phyloP scores from a whole-genome alignment of 2,329 filamentous ascomycete genomes.

The Cercospora sp. region DNA sequence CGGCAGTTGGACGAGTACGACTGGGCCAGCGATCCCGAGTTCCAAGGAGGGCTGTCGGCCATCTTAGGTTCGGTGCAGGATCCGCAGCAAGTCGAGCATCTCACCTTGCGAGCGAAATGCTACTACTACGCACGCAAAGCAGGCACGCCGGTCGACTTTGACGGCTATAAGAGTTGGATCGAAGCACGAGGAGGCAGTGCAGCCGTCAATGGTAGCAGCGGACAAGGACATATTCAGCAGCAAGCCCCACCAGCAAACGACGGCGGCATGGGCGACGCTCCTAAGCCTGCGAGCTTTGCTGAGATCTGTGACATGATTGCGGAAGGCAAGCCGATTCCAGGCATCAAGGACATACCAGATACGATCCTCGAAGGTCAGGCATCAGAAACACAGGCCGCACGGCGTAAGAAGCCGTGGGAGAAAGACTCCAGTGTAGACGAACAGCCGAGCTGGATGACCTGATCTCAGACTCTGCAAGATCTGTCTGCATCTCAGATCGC shows the following conservation, averaged over 20 bases:
- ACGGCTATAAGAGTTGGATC: conserved; percentile 66
- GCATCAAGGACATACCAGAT: conserved; percentile 82
- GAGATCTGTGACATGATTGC: conserved; percentile 84
- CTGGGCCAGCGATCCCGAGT: conserved; percentile 67
- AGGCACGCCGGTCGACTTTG: conserved; percentile 61
- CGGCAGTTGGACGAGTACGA: conserved; percentile 64
- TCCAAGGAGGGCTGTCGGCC: conserved; percentile 65
- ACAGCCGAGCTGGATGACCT: conserved; percentile 33
- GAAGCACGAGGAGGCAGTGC: conserved; percentile 36
- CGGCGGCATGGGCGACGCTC: conserved; percentile 52
- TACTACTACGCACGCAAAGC: conserved; percentile 61
- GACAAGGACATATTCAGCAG: not conserved
- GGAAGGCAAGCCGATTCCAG: conserved; percentile 77
- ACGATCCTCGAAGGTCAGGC: conserved; percentile 72
- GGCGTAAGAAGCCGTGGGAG: conserved; percentile 78
- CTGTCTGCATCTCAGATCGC: not conserved
- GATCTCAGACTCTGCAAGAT: conserved; percentile 4
- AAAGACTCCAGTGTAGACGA: conserved; percentile 45
- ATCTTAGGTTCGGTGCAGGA: conserved; percentile 62
- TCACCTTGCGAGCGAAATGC: conserved; percentile 66
- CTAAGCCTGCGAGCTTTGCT: conserved; percentile 79
- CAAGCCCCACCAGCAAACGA: conserved; percentile 5
- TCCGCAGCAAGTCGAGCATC: conserved; percentile 55
- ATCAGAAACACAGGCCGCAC: conserved; percentile 53
- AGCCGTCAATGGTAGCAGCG: not conserved